A percentile compares a stretch with the other conserved stretches of the same genome.
phyloP scores from a whole-genome alignment of 2,329 filamentous ascomycete species.

The Ophiobolus disseminans region DNA sequence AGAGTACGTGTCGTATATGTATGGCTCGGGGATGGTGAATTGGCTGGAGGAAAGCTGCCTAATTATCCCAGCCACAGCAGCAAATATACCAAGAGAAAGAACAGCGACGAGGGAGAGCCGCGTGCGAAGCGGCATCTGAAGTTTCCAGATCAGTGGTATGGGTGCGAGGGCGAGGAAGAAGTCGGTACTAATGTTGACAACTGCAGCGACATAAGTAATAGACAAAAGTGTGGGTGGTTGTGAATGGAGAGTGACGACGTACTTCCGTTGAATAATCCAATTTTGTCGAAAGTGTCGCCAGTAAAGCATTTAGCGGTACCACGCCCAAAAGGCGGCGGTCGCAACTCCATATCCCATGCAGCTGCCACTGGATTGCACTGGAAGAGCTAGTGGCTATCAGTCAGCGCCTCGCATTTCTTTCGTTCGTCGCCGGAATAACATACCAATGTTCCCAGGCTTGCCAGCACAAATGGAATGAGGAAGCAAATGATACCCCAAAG shows the following conservation, averaged over 20 bases:
- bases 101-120: constrained; percentile 47
- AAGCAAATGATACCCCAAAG: constrained; percentile 54
- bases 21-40: constrained; percentile 47
- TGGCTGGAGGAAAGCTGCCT: constrained; percentile 47
- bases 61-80: constrained; percentile 52
- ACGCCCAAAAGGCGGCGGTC: constrained; percentile 33
- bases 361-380: constrained; percentile 56
- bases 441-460: constrained; percentile 51
- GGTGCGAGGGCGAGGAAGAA: constrained; percentile 51
- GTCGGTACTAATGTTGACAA: constrained; percentile 50
- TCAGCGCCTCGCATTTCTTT: not conserved
- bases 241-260: too few species aligned
- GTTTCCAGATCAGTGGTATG: constrained; percentile 51
- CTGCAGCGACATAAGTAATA: too few species aligned
- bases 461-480: constrained; percentile 51
- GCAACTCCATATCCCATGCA: constrained; percentile 51
- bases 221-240: too few species aligned
- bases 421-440: too few species aligned
- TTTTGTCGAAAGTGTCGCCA: constrained; percentile 48
- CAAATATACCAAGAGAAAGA: constrained; percentile 49
- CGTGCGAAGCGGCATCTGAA: constrained; percentile 52
- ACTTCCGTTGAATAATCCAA: constrained; percentile 59
- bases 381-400: constrained; percentile 44
- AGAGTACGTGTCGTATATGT: constrained; percentile 49
- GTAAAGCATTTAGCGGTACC: constrained; percentile 53